These are phyloP conservation scores for Phytophthora litchii DNA, from an alignment of 352 stramenopile species.

Conservation along the genomic window DNA sequence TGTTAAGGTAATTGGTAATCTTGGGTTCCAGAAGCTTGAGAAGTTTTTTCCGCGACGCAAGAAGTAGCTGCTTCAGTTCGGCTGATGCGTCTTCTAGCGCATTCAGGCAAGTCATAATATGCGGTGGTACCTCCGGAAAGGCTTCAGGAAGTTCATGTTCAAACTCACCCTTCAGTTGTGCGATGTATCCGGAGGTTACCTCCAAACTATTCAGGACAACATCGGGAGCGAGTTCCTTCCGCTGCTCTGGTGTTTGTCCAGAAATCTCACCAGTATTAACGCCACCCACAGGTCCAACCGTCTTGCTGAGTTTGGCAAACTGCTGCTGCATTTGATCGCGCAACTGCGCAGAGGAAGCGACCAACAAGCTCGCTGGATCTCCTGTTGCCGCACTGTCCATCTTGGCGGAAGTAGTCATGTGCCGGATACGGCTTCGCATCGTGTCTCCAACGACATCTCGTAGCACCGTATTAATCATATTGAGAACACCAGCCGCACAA, in stretches of 20 bases:
- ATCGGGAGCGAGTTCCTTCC: slow-evolving; percentile 68
- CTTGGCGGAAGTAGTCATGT: slow-evolving; percentile 70
- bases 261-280: slow-evolving; percentile 23
- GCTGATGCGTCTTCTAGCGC: slow-evolving; percentile 73
- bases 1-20: slow-evolving; percentile 54
- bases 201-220: slow-evolving; percentile 88
- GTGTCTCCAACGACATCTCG: slow-evolving; percentile 78
- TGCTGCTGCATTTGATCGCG: slow-evolving; percentile 88
- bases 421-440: slow-evolving; percentile 79
- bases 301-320: slow-evolving; percentile 88
- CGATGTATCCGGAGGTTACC: slow-evolving; percentile 75
- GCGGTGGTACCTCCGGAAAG: slow-evolving; percentile 77
- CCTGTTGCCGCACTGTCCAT: slow-evolving; percentile 47
- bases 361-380: slow-evolving; percentile 52
- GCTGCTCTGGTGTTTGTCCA: slow-evolving; percentile 35
- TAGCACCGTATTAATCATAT: slow-evolving; percentile 87
- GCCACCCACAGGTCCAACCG: slow-evolving; percentile 50
- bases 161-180: slow-evolving; percentile 80
- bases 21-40: slow-evolving; percentile 81
- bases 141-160: slow-evolving; percentile 69
- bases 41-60: slow-evolving; percentile 73
- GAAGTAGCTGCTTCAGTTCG: slow-evolving; percentile 76
- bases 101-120: slow-evolving; percentile 74
- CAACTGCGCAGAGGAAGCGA: slow-evolving; percentile 66
- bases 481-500: slow-evolving; percentile 81